Evolutionary conservation across 2,329 filamentous ascomycete genomes (phyloP).

Genomic region (Myriosclerotinia duriaeana): DNA sequence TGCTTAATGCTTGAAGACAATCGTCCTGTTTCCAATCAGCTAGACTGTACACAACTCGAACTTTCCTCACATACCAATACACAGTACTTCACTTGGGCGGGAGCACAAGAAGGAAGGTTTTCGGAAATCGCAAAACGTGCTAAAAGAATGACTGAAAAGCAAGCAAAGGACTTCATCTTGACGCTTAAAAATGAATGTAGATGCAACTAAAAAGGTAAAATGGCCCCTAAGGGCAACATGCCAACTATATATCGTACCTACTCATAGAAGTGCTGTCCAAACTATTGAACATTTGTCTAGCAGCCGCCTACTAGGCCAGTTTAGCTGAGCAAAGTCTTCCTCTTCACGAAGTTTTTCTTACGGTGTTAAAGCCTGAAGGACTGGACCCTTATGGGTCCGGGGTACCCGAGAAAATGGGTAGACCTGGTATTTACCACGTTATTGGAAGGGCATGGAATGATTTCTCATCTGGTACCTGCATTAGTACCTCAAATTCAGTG

Average conservation of each 20-base stretch:
- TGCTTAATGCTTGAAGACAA: constrained; percentile 3
- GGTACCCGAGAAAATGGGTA: constrained; percentile 1
- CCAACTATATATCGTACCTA: not conserved
- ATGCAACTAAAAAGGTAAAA: not conserved
- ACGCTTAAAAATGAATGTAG: not conserved
- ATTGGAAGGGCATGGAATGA: not conserved
- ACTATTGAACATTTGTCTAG: constrained; percentile 1
- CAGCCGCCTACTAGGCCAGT: not conserved
- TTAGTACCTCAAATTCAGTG: not conserved
- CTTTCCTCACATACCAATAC: not conserved
- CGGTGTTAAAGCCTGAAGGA: constrained; percentile 3
- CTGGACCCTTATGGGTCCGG: not conserved
- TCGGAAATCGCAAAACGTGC: constrained; percentile 3
- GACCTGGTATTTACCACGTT: not conserved
- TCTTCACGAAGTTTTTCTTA: not conserved
- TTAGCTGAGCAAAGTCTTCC: not conserved
- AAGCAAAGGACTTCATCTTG: constrained; percentile 11
- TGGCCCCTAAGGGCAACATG: not conserved
- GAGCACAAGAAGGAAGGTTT: constrained; percentile 11
- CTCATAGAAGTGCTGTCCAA: not conserved
- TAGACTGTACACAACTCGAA: not conserved
- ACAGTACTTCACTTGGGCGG: constrained; percentile 4
- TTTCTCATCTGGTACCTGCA: constrained; percentile 2
- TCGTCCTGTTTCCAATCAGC: constrained; percentile 13
- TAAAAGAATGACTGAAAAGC: constrained; percentile 8